These are phyloP conservation scores for Agaricus subrufescens DNA, from an alignment of 768 basidiomycete genomes.

Conservation along the genomic window DNA sequence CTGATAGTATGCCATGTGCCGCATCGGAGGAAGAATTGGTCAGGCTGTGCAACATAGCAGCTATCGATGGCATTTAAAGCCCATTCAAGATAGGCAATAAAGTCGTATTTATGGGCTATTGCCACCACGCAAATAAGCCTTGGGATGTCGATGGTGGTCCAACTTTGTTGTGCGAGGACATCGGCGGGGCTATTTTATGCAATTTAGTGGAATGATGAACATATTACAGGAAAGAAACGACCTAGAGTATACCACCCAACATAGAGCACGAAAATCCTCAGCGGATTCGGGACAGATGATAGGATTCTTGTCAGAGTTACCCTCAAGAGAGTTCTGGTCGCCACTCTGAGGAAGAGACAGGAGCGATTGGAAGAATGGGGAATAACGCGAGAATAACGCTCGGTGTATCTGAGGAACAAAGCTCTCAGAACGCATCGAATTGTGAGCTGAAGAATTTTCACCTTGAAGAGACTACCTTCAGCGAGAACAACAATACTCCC, in stretches of 20 bases:
- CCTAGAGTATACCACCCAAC: slow-evolving; percentile 17
- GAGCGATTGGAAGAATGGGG: not conserved
- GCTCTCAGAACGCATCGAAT: not conserved
- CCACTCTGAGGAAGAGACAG: not conserved
- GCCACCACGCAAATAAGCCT: not conserved
- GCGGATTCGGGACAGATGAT: slow-evolving; percentile 10
- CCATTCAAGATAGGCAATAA: not conserved
- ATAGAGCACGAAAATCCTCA: slow-evolving; percentile 15
- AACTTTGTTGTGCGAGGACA: not conserved
- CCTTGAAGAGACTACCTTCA: not conserved
- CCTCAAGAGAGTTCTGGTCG: not conserved
- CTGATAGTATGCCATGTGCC: not conserved
- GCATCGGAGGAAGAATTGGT: not conserved
- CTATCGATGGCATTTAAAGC: not conserved
- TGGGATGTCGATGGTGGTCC: not conserved
- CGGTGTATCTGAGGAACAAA: not conserved
- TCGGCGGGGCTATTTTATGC: not conserved
- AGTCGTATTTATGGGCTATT: slow-evolving; percentile 4
- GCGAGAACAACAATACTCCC: not conserved
- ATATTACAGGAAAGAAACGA: not conserved
- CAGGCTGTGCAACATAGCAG: not conserved
- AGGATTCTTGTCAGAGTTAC: slow-evolving; percentile 11
- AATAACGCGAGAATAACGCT: not conserved
- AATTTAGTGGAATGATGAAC: not conserved
- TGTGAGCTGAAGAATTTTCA: not conserved